phyloP scores from a whole-genome alignment of 768 basidiomycete genomes.

The Russula earlei region DNA sequence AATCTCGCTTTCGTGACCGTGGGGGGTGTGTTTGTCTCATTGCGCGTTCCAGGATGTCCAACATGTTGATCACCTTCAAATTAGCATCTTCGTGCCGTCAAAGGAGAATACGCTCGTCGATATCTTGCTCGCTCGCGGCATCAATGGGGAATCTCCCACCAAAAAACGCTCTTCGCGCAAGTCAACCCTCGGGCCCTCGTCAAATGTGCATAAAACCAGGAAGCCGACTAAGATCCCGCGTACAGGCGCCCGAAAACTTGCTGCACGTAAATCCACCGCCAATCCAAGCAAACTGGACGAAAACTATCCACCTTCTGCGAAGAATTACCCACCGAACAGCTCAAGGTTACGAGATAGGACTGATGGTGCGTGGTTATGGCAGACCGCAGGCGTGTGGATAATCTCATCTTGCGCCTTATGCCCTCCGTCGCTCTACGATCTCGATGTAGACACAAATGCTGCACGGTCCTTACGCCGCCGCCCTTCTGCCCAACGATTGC shows the following conservation, averaged over 20 bases:
- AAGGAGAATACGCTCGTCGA: slow-evolving; percentile 41
- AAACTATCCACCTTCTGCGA: neutral
- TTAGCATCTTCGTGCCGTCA: slow-evolving; percentile 46
- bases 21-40: slow-evolving; percentile 25
- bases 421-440: neutral
- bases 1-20: slow-evolving; percentile 56
- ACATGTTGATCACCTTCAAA: neutral
- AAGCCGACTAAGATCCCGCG: neutral
- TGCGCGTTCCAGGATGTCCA: neutral
- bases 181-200: neutral
- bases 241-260: neutral
- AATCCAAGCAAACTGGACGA: neutral
- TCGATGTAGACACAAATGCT: neutral
- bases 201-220: neutral
- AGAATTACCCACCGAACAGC: neutral
- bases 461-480: neutral
- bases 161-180: slow-evolving; percentile 21
- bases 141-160: slow-evolving; percentile 38
- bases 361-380: neutral
- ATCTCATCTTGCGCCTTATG: neutral
- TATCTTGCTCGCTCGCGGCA: slow-evolving; percentile 42
- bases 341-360: neutral
- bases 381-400: neutral
- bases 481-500: neutral
- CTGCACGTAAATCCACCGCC: neutral